phyloP scores from a whole-genome alignment of 1,139 yeast species.

The Geotrichum klebahnii region DNA sequence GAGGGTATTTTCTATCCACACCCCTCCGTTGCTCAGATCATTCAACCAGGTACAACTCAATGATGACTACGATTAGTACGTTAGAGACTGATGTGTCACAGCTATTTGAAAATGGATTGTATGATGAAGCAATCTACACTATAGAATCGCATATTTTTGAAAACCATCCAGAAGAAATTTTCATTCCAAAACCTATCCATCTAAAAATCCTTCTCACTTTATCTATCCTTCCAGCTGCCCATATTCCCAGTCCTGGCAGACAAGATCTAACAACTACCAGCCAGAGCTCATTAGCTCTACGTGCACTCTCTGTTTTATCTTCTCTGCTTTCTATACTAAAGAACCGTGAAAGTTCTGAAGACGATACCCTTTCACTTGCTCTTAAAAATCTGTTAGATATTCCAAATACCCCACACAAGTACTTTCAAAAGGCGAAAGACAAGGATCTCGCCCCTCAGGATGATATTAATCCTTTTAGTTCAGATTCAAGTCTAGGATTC shows the following conservation, averaged over 20 bases:
- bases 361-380: no score
- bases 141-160: not conserved
- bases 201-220: constrained; percentile 6
- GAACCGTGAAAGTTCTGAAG: not conserved
- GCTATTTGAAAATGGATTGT: constrained; percentile 7
- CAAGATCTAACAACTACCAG: not conserved
- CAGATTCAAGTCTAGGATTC: not conserved
- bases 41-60: not conserved
- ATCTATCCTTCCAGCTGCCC: constrained; percentile 8
- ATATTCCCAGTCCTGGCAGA: not conserved
- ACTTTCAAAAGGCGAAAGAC: not conserved
- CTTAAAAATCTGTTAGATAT: not conserved
- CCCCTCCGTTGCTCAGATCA: no score
- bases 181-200: constrained; percentile 1
- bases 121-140: constrained; percentile 6
- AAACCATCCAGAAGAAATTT: not conserved
- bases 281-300: constrained; percentile 4
- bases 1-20: no score
- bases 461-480: not conserved
- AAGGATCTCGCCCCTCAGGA: not conserved
- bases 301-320: constrained; percentile 2
- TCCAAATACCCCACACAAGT: not conserved
- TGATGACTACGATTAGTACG: not conserved
- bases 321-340: not conserved
- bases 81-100: constrained; percentile 2